Evolutionary conservation across 1,284 basidiomycete genomes (phyloP).

Genomic region (Boletus mariae): DNA sequence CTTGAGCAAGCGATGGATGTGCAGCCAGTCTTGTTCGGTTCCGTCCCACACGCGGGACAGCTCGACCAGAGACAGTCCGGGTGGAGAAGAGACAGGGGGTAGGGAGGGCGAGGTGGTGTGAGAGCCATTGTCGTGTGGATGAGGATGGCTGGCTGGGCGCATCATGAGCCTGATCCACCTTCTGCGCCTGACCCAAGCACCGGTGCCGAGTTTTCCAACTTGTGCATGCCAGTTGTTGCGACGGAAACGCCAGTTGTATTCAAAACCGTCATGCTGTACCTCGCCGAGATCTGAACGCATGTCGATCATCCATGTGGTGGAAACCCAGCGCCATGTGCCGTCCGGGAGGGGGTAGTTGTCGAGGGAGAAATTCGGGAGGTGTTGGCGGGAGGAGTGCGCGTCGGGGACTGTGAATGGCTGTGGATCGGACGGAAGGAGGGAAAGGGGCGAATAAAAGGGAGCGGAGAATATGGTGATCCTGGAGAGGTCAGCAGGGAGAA

Average conservation of each 20-base stretch:
- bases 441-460: conserved; percentile 65
- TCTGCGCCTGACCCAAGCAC: conserved; percentile 70
- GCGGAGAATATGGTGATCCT: conserved; percentile 72
- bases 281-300: conserved; percentile 71
- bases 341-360: conserved; percentile 73
- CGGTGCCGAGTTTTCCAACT: conserved; percentile 54
- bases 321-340: conserved; percentile 77
- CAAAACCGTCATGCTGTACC: conserved; percentile 77
- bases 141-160: conserved; percentile 43
- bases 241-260: conserved; percentile 77
- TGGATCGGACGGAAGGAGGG: conserved; percentile 72
- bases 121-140: conserved; percentile 5
- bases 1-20: conserved; percentile 52
- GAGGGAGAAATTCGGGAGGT: conserved; percentile 54
- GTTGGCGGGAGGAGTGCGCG: conserved; percentile 36
- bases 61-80: conserved; percentile 16
- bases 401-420: conserved; percentile 66
- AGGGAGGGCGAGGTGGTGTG: background rate
- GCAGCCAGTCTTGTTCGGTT: conserved; percentile 56
- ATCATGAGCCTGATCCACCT: conserved; percentile 81
- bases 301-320: conserved; percentile 78
- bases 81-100: conserved; percentile 9
- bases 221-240: conserved; percentile 59
- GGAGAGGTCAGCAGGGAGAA: conserved; percentile 9
- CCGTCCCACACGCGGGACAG: conserved; percentile 39